phyloP scores from a whole-genome alignment of 2,329 filamentous ascomycete species.

The Diaporthe citriasiana region DNA sequence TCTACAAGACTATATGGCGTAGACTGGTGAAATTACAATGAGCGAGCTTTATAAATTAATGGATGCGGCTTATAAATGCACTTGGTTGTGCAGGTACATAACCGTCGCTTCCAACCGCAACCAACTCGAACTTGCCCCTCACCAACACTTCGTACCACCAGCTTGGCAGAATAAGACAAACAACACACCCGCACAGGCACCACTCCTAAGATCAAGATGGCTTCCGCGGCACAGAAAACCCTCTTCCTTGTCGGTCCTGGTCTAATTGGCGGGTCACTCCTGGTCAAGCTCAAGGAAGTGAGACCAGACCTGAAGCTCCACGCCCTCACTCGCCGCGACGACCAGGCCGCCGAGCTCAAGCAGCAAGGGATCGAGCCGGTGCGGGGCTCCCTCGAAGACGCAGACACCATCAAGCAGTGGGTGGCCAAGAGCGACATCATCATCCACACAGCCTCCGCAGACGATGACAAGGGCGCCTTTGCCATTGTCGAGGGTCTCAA shows the following conservation, averaged over 20 bases:
- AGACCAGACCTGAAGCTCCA: slow-evolving; percentile 39
- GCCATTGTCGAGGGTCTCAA: slow-evolving; percentile 41
- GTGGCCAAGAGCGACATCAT: slow-evolving; percentile 40
- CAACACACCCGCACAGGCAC: neutral
- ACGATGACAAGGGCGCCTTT: slow-evolving; percentile 36
- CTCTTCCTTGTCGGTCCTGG: slow-evolving; percentile 41
- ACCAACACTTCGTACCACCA: slow-evolving; percentile 4
- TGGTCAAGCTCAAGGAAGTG: slow-evolving; percentile 38
- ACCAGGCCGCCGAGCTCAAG: slow-evolving; percentile 40
- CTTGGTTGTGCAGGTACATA: neutral
- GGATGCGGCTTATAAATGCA: slow-evolving; percentile 12
- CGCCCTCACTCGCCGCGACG: slow-evolving; percentile 40
- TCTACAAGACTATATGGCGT: neutral
- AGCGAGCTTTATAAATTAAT: no score
- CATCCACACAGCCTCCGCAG: slow-evolving; percentile 40
- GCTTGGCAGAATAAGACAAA: neutral
- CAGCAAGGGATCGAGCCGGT: slow-evolving; percentile 37
- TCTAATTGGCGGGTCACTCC: slow-evolving; percentile 39
- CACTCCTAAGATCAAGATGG: neutral
- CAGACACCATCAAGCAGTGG: slow-evolving; percentile 39
- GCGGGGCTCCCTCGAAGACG: slow-evolving; percentile 36
- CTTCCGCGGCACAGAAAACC: slow-evolving; percentile 35
- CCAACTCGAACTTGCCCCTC: neutral
- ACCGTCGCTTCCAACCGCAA: neutral
- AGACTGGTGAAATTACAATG: neutral